These are phyloP conservation scores for Gentiana straminea DNA, from an alignment of 257 asterid species.

Conservation along the genomic window DNA sequence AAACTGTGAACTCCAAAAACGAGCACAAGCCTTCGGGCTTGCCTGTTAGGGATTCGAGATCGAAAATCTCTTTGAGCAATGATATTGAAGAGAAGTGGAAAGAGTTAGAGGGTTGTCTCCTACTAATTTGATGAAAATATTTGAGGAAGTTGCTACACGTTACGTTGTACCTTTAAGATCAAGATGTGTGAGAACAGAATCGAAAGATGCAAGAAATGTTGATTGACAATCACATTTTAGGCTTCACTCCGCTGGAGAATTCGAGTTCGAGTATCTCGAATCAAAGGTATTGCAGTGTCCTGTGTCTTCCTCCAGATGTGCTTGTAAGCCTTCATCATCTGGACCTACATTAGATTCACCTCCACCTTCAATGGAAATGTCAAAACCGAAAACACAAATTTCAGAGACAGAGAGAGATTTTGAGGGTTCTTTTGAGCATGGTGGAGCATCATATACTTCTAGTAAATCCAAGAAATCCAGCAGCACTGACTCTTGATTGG, in stretches of 20 bases:
- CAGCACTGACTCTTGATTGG: constrained; percentile 31
- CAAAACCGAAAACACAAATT: constrained; percentile 16
- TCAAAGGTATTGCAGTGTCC: constrained; percentile 21
- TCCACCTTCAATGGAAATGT: constrained; percentile 28
- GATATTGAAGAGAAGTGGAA: constrained; percentile 18
- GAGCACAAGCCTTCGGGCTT: constrained; percentile 63
- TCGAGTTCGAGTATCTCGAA: constrained; percentile 34
- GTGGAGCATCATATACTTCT: constrained; percentile 12
- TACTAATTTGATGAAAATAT: too few species aligned
- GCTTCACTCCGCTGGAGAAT: constrained; percentile 52
- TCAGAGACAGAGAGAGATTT: constrained; percentile 15
- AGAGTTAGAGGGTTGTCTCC: constrained; percentile 44
- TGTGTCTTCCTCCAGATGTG: too few species aligned
- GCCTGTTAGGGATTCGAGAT: constrained; percentile 66
- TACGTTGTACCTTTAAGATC: constrained; percentile 35
- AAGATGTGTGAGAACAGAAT: constrained; percentile 31
- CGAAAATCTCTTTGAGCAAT: too few species aligned
- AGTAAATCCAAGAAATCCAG: constrained; percentile 11
- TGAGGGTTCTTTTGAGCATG: constrained; percentile 9
- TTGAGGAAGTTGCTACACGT: constrained; percentile 39
- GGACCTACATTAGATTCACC: constrained; percentile 4
- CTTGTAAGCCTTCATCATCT: constrained; percentile 7
- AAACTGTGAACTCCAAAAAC: constrained; percentile 18
- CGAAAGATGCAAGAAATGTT: too few species aligned
- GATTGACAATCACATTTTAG: constrained; percentile 25